Evolutionary conservation across 305 asterid genomes (phyloP), one percentile per base, ranked within the genome.

Genomic region (Fraxinus platypoda): DNA sequence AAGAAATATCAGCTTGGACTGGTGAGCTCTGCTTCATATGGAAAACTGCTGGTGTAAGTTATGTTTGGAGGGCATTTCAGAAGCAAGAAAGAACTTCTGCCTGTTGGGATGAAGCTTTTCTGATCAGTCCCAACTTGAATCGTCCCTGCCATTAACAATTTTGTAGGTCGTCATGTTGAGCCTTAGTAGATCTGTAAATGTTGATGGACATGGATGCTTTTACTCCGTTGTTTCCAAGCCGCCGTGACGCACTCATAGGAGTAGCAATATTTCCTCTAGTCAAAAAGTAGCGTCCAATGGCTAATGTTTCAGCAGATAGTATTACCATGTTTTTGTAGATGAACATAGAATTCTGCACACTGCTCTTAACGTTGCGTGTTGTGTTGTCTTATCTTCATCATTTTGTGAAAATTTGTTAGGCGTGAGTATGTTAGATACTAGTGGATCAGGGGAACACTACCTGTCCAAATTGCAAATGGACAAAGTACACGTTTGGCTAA

Each of bases 1-100:
- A 52, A 90, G 97, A 86, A 86, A 84, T 74, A 92, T 93, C 87
- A 89, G 77, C 86, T 90, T 93, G 90, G 92, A 94, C 84, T 94
- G 98, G 97, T 93, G 91, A 93, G 68, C 68, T 72, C 54, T 59
- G 8, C 19, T 75, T 74, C 83, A 73, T 52, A 28, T 77, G 46
- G 46, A 52, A 52, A 52, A 52, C 64, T 7, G 5, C 28, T 34
- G 3, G 19, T n/a, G 8, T 26, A 68, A 43, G 23, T 57, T 52
- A 0, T 37, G 43, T n/a, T 46, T 52, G 57, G 33, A 52, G 31
- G 34, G 13, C 13, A 8, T 17, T 21, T 52, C 37, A 5, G 74
- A 68, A 26, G 17, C 73, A 11, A 23, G 37, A 43, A 43, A 25
- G 54, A 43, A 43, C 37, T 80, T 31, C 35, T 9, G 57, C 25